Base-by-base conservation (phyloP, 331 rosid species). In the Quercus lobata region DNA sequence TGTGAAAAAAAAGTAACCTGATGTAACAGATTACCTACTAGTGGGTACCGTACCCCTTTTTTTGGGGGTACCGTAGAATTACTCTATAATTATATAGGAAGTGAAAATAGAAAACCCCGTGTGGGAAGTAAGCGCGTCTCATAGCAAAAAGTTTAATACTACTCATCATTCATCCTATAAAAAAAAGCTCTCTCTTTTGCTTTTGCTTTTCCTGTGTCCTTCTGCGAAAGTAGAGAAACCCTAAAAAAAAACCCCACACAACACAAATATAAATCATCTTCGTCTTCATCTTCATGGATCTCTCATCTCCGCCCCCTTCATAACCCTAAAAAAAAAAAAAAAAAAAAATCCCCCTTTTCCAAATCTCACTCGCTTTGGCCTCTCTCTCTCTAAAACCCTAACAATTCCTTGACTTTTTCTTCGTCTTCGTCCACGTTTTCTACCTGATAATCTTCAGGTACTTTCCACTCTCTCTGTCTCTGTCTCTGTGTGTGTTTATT, bases 361-460 rank as follows among this genome's bases (percentile, higher is more conserved):
- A 15, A 34, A n/a, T 9, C 70, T 73, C 74, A 22, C 57, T 25
- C 76, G 68, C 71, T 61, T 63, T 73, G 12, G 65, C 71, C 71
- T 80, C 79, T 66, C 57, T 62, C 5, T 54, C 74, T 65, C 49
- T 60, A 46, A 72, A 22, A 72, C 61, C 41, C 37, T 41, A 49
- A 14, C 69, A 34, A 49, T 19, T 34, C n/a, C 77, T 30, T 56
- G 12, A 0, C 63, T 14, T 72, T 32, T 62, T 37, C 37, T 65
- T 60, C 63, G 0, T 37, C 2, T 34, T 14, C 73, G 7, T 70
- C 71, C 62, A 44, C 49, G 53, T 1, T 8, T 41, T 76, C 78
- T 81, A 9, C 6, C 57, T 71, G 62, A 15, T 24, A 41, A 35
- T 21, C 75, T 79, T 18, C 44, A 74, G 91, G 81, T 78, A 78